Evolutionary conservation across 2,329 filamentous ascomycete genomes (phyloP).

Genomic region (Exophiala oligosperma): DNA sequence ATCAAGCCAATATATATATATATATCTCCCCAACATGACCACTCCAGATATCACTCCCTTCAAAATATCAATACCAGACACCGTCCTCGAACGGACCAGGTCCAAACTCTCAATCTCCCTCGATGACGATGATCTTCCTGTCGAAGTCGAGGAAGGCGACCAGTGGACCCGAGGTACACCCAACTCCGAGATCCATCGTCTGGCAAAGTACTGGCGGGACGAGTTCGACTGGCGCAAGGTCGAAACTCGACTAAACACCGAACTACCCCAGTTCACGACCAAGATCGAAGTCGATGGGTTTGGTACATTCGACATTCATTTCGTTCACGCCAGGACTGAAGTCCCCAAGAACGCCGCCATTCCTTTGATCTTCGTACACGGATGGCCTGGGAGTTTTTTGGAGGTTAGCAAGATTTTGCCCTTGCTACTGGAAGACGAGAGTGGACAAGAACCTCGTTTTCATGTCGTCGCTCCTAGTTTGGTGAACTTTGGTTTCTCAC

Average conservation of each 20-base stretch:
- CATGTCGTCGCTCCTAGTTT: slow-evolving; percentile 55
- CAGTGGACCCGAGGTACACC: slow-evolving; percentile 48
- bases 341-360: slow-evolving; percentile 30
- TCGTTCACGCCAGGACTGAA: slow-evolving; percentile 21
- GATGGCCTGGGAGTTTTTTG: slow-evolving; percentile 39
- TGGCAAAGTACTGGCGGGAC: slow-evolving; percentile 38
- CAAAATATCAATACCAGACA: slow-evolving; percentile 36
- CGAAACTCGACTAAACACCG: slow-evolving; percentile 57
- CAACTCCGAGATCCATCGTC: slow-evolving; percentile 37
- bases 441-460: slow-evolving; percentile 46
- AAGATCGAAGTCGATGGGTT: slow-evolving; percentile 55
- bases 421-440: slow-evolving; percentile 35
- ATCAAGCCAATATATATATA: not conserved
- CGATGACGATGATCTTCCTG: slow-evolving; percentile 34
- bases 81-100: slow-evolving; percentile 34
- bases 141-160: slow-evolving; percentile 41
- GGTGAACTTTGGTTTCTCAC: slow-evolving; percentile 58
- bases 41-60: slow-evolving; percentile 25
- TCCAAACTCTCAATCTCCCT: slow-evolving; percentile 33
- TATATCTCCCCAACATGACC: not conserved
- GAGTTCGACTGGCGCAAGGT: slow-evolving; percentile 61
- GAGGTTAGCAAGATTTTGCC: slow-evolving; percentile 61
- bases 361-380: slow-evolving; percentile 37
- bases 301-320: slow-evolving; percentile 59
- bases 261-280: slow-evolving; percentile 57